phyloP scores from a whole-genome alignment of 768 basidiomycete genomes.

The Mycena olivaceomarginata region DNA sequence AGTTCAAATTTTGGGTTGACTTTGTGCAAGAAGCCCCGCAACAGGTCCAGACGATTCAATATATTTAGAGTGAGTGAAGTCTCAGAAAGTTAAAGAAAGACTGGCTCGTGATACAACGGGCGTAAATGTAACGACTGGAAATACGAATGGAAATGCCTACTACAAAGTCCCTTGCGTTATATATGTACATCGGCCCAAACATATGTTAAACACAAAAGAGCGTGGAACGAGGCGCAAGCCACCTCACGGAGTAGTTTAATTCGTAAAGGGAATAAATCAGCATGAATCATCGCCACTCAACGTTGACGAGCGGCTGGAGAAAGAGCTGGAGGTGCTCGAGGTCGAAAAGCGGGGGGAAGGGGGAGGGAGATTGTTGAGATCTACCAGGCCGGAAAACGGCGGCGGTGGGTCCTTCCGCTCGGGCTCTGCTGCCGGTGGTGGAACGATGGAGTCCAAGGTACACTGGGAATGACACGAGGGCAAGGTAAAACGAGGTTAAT shows the following conservation, averaged over 20 bases:
- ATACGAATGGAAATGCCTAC: no score
- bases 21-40: no score
- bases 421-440: not conserved
- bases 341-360: not conserved
- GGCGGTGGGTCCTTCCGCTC: slow-evolving; percentile 1
- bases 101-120: no score
- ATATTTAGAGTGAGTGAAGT: no score
- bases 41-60: no score
- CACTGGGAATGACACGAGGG: not conserved
- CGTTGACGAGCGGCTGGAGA: not conserved
- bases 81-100: no score
- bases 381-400: slow-evolving; percentile 7
- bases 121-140: no score
- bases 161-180: no score
- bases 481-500: not conserved
- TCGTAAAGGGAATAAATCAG: no score
- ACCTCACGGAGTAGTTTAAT: not conserved
- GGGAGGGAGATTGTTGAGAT: not conserved
- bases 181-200: no score
- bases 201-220: no score
- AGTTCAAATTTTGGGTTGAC: not conserved
- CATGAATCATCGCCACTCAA: not conserved
- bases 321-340: not conserved
- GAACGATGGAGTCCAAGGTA: not conserved
- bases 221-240: not conserved